Percentiles rank a stretch among this genome's conserved stretches.
Conservation (phyloP, 2,329 filamentous ascomycete species). For the Penicillium glabrum region DNA sequence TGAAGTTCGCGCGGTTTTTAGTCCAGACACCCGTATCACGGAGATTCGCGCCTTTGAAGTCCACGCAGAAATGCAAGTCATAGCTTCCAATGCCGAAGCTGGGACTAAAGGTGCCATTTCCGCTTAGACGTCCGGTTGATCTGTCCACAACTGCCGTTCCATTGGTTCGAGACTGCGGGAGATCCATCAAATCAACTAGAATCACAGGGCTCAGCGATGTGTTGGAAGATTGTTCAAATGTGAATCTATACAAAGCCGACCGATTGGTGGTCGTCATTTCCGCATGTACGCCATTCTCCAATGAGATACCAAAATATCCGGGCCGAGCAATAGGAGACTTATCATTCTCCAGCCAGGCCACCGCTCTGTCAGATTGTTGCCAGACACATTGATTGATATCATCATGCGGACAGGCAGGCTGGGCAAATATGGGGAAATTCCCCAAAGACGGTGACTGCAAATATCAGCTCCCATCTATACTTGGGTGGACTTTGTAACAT, state of each 20-base stretch:
- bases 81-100: conserved; percentile 67
- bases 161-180: conserved; percentile 61
- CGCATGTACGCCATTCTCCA: conserved; percentile 58
- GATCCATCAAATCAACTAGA: conserved; percentile 64
- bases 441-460: conserved; percentile 60
- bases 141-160: conserved; percentile 57
- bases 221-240: conserved; percentile 45
- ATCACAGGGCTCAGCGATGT: conserved; percentile 57
- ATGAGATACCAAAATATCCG: conserved; percentile 64
- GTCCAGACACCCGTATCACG: conserved; percentile 63
- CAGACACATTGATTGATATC: conserved; percentile 64
- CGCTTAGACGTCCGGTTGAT: conserved; percentile 60
- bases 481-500: not conserved
- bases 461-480: not conserved
- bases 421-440: conserved; percentile 72
- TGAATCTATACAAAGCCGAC: conserved; percentile 65
- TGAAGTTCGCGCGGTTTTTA: conserved; percentile 55
- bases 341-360: conserved; percentile 44
- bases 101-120: conserved; percentile 61
- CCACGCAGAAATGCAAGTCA: conserved; percentile 64
- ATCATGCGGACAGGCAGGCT: conserved; percentile 60
- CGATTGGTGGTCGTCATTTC: conserved; percentile 70
- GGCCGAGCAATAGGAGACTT: conserved; percentile 58
- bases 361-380: conserved; percentile 53
- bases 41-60: conserved; percentile 61